Conservation (phyloP, 441 rosid genomes). For the Francoa sonchifolia region DNA sequence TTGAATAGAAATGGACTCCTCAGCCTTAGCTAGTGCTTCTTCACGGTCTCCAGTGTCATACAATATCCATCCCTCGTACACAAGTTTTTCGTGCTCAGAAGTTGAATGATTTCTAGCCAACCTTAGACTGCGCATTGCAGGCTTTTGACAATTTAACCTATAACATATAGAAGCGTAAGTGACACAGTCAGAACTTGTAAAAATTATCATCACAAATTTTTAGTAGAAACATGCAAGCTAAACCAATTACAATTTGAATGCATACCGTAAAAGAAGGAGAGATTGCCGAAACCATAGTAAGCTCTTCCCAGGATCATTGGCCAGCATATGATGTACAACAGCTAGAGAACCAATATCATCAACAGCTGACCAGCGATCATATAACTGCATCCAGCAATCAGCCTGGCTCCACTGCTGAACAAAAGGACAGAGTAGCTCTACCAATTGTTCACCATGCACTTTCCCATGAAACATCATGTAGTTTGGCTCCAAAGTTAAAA, state of each 20-base stretch:
- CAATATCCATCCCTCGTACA: slow-evolving; percentile 94
- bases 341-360: slow-evolving; percentile 94
- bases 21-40: slow-evolving; percentile 91
- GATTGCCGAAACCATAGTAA: slow-evolving; percentile 85
- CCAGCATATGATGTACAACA: slow-evolving; percentile 84
- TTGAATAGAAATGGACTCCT: slow-evolving; percentile 67
- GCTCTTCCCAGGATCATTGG: slow-evolving; percentile 83
- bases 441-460: slow-evolving; percentile 58
- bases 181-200: no score
- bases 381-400: slow-evolving; percentile 95
- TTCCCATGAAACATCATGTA: slow-evolving; percentile 67
- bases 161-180: slow-evolving; percentile 4
- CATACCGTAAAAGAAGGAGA: slow-evolving; percentile 73
- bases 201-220: no score
- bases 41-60: slow-evolving; percentile 92
- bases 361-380: slow-evolving; percentile 91
- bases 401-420: slow-evolving; percentile 77
- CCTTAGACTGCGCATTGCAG: slow-evolving; percentile 84
- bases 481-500: slow-evolving; percentile 70
- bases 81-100: slow-evolving; percentile 75
- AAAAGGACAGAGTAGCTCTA: slow-evolving; percentile 58
- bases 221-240: no score
- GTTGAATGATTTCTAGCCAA: slow-evolving; percentile 79
- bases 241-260: no score
- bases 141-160: slow-evolving; percentile 92